Conservation (phyloP, 306 rosid genomes). For the Dalbergia cochinchinensis region DNA sequence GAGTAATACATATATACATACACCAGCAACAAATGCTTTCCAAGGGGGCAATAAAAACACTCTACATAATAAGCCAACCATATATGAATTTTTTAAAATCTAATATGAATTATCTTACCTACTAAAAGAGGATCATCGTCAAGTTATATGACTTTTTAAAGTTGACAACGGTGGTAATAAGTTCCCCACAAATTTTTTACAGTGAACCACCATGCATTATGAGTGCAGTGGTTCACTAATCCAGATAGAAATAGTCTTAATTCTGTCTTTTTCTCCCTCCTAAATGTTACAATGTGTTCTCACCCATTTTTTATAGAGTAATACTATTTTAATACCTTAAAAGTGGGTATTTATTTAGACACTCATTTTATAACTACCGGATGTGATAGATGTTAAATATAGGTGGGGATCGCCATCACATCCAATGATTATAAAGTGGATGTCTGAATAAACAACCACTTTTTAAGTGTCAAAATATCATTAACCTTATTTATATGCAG, state of each 20-base stretch:
- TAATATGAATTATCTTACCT: background rate
- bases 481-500: no score
- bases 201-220: background rate
- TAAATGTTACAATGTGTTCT: background rate
- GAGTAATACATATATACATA: background rate
- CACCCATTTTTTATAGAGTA: background rate
- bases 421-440: no score
- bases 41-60: no score
- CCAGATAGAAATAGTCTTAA: background rate
- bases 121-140: background rate
- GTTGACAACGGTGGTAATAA: background rate
- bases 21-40: background rate
- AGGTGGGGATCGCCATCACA: no score
- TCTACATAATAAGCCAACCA: no score
- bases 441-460: no score
- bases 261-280: background rate
- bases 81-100: no score
- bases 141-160: background rate
- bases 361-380: no score
- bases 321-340: no score
- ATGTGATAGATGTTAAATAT: no score
- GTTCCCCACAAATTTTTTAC: background rate
- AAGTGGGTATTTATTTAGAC: no score
- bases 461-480: no score
- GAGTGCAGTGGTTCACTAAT: background rate